Evolutionary conservation across 169 alveolate species (phyloP).

Genomic region (Eimeria falciformis): DNA sequence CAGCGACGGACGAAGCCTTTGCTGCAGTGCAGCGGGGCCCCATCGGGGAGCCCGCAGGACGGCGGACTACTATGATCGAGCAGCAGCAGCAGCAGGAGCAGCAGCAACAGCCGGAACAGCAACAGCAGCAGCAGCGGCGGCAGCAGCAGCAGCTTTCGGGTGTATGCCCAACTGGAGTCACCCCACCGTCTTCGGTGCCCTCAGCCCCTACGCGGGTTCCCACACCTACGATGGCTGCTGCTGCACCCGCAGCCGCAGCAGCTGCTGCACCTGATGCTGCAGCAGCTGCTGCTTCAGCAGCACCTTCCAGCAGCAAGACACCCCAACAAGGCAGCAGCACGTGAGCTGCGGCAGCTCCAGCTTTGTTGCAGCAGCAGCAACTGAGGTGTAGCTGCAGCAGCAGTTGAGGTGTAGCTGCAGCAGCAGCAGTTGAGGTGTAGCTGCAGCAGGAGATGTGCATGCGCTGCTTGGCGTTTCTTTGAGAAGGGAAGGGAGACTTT

Average conservation of each 20-base stretch:
- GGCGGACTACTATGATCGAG: neutral
- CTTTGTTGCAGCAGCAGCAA: conserved; percentile 20
- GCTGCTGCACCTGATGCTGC: conserved; percentile 16
- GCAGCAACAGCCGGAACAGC: conserved; percentile 49
- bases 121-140: conserved; percentile 40
- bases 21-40: conserved; percentile 70
- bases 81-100: conserved; percentile 60
- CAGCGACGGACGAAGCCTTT: conserved; percentile 60
- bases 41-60: conserved; percentile 17
- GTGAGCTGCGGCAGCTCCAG: neutral
- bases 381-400: conserved; percentile 49
- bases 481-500: too few relatives aligned
- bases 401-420: neutral
- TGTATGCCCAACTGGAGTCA: neutral
- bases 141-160: conserved; percentile 10
- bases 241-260: conserved; percentile 58
- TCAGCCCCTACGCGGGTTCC: neutral
- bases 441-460: too few relatives aligned
- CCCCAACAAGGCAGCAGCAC: neutral
- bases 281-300: neutral
- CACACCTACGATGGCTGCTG: conserved; percentile 4
- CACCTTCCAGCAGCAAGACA: neutral
- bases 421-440: too few relatives aligned
- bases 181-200: conserved; percentile 2
- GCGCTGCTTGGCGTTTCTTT: too few relatives aligned